Evolutionary conservation across 257 asterid genomes (phyloP), one percentile per base, ranked within the genome.

Genomic region (Petrea volubilis): DNA sequence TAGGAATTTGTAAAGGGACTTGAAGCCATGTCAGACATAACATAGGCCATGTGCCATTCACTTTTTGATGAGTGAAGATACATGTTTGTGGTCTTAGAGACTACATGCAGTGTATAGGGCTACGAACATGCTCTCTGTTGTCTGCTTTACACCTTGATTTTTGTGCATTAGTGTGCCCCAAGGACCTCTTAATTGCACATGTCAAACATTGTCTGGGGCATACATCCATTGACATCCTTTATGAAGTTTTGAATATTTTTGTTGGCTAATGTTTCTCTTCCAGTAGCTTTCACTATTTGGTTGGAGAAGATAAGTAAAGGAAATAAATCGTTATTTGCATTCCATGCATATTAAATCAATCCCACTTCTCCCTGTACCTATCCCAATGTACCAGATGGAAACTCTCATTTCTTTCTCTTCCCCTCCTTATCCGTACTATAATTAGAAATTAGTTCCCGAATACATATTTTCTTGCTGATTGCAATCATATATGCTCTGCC

Each of bases 11-110:
- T 31, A 8, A 6, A 47, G 38, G 49, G 27, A 50, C 24, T 38
- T 53, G 51, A 62, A 61, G 73, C 38, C 33, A 23, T 59, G 52
- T 18, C 66, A 47, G 69, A 40, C 24, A 44, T 68, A 46, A 55
- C 47, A 33, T 36, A 49, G 63, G 60, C 57, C 21, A 15, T 29
- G 11, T n/a, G 17, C 50, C 18, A 23, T 64, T 67, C 20, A 24
- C 28, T 21, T 62, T 25, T 70, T 43, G 33, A 46, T 57, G 50
- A 61, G 49, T 17, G 33, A 44, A 71, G 47, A 20, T 31, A 12
- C n/a, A 12, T 10, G 34, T 53, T 60, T 71, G 11, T 61, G 51
- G 29, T 60, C 17, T 40, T 25, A 66, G 47, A 15, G 75, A 50
- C 72, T 58, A 33, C 31, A 38, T 20, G n/a, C 3, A 31, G 60